These are phyloP conservation scores for Stereocaulon alpinum DNA, from an alignment of 495 filamentous ascomycete genomes.

Conservation along the genomic window DNA sequence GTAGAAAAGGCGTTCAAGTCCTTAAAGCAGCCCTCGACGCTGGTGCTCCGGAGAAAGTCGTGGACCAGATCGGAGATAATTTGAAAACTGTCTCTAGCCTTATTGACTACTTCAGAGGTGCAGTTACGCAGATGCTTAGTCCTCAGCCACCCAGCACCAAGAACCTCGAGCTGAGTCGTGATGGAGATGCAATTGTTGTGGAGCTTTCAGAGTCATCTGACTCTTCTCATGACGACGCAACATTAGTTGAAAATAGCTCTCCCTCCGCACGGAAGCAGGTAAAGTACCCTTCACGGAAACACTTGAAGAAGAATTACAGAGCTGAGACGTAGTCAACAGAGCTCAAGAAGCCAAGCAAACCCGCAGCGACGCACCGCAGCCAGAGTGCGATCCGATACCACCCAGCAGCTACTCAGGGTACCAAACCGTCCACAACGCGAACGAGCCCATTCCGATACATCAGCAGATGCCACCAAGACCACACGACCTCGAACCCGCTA, in stretches of 20 bases:
- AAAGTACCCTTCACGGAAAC: not conserved
- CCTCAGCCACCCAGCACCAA: not conserved
- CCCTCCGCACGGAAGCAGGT: not conserved
- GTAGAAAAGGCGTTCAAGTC: slow-evolving; percentile 7
- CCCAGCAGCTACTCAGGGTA: no score
- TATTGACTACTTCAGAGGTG: not conserved
- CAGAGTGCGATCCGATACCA: not conserved
- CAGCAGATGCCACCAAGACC: not conserved
- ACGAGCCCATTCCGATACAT: not conserved
- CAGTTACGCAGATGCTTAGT: not conserved
- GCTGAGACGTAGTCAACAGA: not conserved
- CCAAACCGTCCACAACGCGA: not conserved
- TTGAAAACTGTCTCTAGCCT: not conserved
- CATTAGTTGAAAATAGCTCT: not conserved
- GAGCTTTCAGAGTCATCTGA: not conserved
- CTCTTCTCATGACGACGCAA: not conserved
- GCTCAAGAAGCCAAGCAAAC: not conserved
- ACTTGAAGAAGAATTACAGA: not conserved
- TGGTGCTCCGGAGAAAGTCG: not conserved
- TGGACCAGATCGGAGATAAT: slow-evolving; percentile 1
- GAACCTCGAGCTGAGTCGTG: not conserved
- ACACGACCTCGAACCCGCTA: not conserved
- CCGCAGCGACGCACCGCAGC: not conserved
- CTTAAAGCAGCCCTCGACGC: not conserved
- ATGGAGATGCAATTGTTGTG: not conserved